Base-by-base conservation (phyloP, 768 basidiomycete genomes). In the Kwoniella sp. region DNA sequence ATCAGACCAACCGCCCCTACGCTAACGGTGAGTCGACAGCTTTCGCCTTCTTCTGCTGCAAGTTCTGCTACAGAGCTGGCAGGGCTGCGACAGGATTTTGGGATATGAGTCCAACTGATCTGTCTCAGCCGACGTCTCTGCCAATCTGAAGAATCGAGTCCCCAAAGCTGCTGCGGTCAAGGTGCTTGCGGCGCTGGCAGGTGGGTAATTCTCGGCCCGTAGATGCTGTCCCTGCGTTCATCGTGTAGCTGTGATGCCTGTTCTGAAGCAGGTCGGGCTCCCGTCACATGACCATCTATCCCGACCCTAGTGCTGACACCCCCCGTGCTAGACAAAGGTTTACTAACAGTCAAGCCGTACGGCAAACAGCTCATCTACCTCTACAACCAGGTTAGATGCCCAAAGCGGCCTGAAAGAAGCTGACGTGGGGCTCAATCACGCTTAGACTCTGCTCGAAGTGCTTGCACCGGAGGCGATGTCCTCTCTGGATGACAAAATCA, bases 311-410 rank as follows among this genome's bases (percentile, higher is more conserved):
- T 14, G 14, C 40, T 25, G 41, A 31, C 3, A 26, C 29, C 33
- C 22, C 26, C 14, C 20, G 6, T 42, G 15, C 49, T 43, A n/a
- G 91, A 92, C 59, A 89, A 84, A 69, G 88, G 87, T 17, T 81
- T 82, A 48, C 77, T 92, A 15, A 82, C 85, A 0, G 84, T 89
- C 66, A 95, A 93, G 76, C 77, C 79, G 23, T 95, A 92, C 53
- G 89, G 90, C 82, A 76, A 95, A 73, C 85, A 83, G 2, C 84
- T 84, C 0, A 86, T 92, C 70, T 95, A 89, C 65, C 88, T 91
- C 11, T 82, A 82, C 29, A 90, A 90, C 46, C 77, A 78, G 58
- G 76, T 75, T 17, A 28, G 67, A 27, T 26, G 6, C 11, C 19
- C 25, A 9, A 15, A n/a, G 32, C 19, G 5, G 14, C 7, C 34